Base-by-base conservation (phyloP, 1,284 basidiomycete genomes). In the Polyporus tsugae region DNA sequence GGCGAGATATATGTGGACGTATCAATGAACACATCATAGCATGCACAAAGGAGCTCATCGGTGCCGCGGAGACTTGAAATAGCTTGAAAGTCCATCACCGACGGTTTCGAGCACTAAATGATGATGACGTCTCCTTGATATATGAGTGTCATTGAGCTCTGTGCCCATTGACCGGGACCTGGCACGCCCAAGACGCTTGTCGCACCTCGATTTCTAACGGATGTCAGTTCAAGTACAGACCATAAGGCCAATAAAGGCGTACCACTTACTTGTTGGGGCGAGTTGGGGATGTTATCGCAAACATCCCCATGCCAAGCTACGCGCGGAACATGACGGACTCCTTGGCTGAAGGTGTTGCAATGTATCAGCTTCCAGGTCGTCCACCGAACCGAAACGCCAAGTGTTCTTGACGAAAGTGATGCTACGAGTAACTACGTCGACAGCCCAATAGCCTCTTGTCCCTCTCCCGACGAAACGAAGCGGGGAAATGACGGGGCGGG, bases 371-470 rank as follows among this genome's bases (percentile, higher is more conserved):
- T 72, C 70, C 5, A 62, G 10, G 7, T 68, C 59, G 5, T 29
- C 57, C 36, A 17, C n/a, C 7, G 5, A 29, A 29, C 29, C 29
- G 29, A 29, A 29, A 29, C 70, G 60, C 68, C 70, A 72, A 0
- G 62, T 66, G 46, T 72, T 66, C 49, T 72, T 72, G 15, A 72
- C 10, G 42, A 70, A 70, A 4, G 62, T 61, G 11, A 72, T 60
- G 0, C 15, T 13, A 11, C 22, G 15, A 1, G 57, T 60, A 2
- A 2, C 13, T 6, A 15, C 3, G 17, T 65, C 57, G 2, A 68
- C 44, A 1, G 70, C 70, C 68, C 68, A 70, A 29, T 67, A 72
- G 0, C 65, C 70, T 3, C 61, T 57, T 1, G 68, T 72, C 0
- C 61, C 61, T 3, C 64, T 46, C 1, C 68, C 66, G 11, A 17